phyloP scores from a whole-genome alignment of 768 basidiomycete genomes.

The Suillus luteus region DNA sequence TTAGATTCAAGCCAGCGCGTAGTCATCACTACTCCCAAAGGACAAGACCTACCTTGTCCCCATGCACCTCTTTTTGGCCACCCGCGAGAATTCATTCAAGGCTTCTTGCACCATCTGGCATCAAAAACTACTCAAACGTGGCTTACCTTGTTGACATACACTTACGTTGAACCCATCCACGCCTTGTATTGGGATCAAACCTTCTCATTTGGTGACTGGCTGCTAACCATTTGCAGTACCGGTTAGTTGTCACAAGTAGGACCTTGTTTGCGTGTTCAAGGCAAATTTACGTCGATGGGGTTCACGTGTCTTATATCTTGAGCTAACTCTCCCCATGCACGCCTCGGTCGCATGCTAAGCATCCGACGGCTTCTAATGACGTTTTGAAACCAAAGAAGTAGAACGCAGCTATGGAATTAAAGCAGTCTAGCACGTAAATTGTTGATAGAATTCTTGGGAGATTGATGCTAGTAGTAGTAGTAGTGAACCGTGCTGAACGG shows the following conservation, averaged over 20 bases:
- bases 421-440: too few species aligned
- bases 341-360: neutral
- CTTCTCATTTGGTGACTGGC: slow-evolving; percentile 19
- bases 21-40: slow-evolving; percentile 31
- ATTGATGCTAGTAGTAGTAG: too few species aligned
- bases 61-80: slow-evolving; percentile 19
- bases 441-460: too few species aligned
- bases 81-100: neutral
- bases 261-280: slow-evolving; percentile 20
- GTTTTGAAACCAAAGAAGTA: neutral
- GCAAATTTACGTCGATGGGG: neutral
- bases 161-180: neutral
- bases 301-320: neutral
- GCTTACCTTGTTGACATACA: slow-evolving; percentile 21
- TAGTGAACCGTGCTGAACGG: too few species aligned
- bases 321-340: neutral
- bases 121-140: slow-evolving; percentile 23
- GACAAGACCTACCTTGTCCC: slow-evolving; percentile 28
- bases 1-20: slow-evolving; percentile 15
- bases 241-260: slow-evolving; percentile 16
- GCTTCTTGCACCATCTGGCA: slow-evolving; percentile 6
- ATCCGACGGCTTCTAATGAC: neutral
- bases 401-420: too few species aligned
- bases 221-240: slow-evolving; percentile 18
- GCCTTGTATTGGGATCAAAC: slow-evolving; percentile 11